Evolutionary conservation across 208 protist species (phyloP).

Genomic region (Leishmania braziliensis): DNA sequence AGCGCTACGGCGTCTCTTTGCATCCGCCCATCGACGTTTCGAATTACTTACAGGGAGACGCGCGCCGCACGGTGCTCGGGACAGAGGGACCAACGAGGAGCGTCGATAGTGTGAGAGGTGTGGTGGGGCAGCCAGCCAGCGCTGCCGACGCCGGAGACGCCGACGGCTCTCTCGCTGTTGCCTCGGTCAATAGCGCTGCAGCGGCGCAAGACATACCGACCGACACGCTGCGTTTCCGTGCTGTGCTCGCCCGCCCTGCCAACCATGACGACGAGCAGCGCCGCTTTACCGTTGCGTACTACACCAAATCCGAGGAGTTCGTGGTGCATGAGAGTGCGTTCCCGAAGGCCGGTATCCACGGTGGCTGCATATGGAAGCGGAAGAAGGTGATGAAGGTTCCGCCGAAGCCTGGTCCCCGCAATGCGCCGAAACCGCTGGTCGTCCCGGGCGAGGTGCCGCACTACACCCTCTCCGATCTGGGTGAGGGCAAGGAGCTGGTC

Average conservation of each 20-base stretch:
- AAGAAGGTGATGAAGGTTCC: constrained; percentile 61
- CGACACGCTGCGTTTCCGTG: constrained; percentile 78
- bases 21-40: constrained; percentile 59
- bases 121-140: constrained; percentile 22
- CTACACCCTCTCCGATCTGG: constrained; percentile 74
- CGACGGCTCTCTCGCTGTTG: neutral
- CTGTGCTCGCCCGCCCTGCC: constrained; percentile 56
- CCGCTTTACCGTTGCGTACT: constrained; percentile 82
- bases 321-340: constrained; percentile 73
- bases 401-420: constrained; percentile 39
- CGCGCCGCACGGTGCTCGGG: constrained; percentile 38
- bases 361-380: constrained; percentile 85
- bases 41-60: constrained; percentile 27
- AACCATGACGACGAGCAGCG: constrained; percentile 55
- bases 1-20: constrained; percentile 61
- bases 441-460: constrained; percentile 27
- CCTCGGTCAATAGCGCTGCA: neutral
- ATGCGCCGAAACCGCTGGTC: constrained; percentile 29
- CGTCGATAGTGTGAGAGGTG: constrained; percentile 29
- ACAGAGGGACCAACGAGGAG: constrained; percentile 32
- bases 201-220: constrained; percentile 12
- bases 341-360: constrained; percentile 70
- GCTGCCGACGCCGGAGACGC: constrained; percentile 30
- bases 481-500: constrained; percentile 64
- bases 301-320: constrained; percentile 90